Conservation (phyloP, 495 filamentous ascomycete genomes). For the Haplographium delicatum region DNA sequence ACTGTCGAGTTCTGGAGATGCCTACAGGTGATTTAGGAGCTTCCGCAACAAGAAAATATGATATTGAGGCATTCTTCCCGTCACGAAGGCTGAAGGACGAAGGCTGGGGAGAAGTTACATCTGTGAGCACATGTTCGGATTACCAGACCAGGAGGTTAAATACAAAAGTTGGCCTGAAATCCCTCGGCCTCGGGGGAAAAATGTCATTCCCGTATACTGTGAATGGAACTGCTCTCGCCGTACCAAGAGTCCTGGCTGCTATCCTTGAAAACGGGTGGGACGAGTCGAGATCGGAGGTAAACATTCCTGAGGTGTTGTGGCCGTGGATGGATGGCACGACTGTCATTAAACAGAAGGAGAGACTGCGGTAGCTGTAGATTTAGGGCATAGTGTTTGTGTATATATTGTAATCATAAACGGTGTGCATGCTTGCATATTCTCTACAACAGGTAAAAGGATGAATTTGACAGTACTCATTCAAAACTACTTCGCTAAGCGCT, state of each 20-base stretch:
- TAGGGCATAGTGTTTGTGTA: no score
- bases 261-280: slow-evolving; percentile 93
- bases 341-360: slow-evolving; percentile 47
- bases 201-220: slow-evolving; percentile 72
- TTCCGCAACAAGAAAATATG: slow-evolving; percentile 75
- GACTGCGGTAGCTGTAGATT: slow-evolving; percentile 13
- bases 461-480: not conserved
- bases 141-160: slow-evolving; percentile 83
- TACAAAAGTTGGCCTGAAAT: slow-evolving; percentile 55
- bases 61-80: slow-evolving; percentile 94
- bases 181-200: slow-evolving; percentile 35
- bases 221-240: slow-evolving; percentile 90
- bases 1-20: slow-evolving; percentile 90
- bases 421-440: no score
- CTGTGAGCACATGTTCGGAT: slow-evolving; percentile 86
- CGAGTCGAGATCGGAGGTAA: slow-evolving; percentile 56
- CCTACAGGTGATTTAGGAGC: slow-evolving; percentile 82
- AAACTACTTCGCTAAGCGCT: slow-evolving; percentile 14
- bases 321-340: slow-evolving; percentile 77
- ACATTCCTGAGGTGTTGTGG: slow-evolving; percentile 68
- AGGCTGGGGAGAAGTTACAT: slow-evolving; percentile 93
- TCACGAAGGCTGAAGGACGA: slow-evolving; percentile 64
- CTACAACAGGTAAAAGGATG: no score
- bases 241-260: slow-evolving; percentile 83
- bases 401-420: no score